Base-by-base conservation (phyloP, 2,329 filamentous ascomycete genomes). In the Aulographum hederae region DNA sequence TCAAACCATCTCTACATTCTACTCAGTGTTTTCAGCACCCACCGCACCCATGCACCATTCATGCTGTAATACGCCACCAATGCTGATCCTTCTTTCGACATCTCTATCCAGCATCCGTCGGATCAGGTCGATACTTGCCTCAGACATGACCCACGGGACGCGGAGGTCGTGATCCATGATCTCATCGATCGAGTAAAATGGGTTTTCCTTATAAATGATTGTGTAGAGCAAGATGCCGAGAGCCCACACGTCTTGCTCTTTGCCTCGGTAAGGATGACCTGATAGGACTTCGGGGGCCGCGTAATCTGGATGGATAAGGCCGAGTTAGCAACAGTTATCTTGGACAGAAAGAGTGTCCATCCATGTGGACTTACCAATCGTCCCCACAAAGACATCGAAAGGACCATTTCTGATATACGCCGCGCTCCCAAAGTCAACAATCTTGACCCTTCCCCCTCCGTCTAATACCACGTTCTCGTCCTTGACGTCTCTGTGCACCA, bases 141-240 rank as follows among this genome's bases (percentile, higher is more conserved):
- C 84, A 52, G 81, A 84, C 59, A 86, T 73, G 20, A 78, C 69
- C 51, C 80, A 94, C 0, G 89, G 89, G 18, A 98, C 76, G 30
- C 89, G 72, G 36, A 98, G 62, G 44, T 94, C 86, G 46, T 86
- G 85, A 51, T 98, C 89, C 70, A 95, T 91, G 47, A 98, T 98
- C 61, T 98, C 89, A 53, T 98, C 89, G 46, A 95, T 89, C 54
- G 79, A 91, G 65, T 95, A 95, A 54, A 94, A 98, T 1, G 89
- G 86, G 48, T 98, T 98, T 58, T 98, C 89, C 58, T 95, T 98
- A 67, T 98, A 98, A 47, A 95, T 78, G 47, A 98, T 94, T 18
- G 89, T 98, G 61, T 98, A 98, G 11, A 98, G 70, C 17, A 98
- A 67, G 46, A 98, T 95, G 16, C 89, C 89, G 12, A 98, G 67